These are phyloP conservation scores for Salmacisia buchloeana DNA, from an alignment of 1,284 basidiomycete genomes.

Conservation along the genomic window DNA sequence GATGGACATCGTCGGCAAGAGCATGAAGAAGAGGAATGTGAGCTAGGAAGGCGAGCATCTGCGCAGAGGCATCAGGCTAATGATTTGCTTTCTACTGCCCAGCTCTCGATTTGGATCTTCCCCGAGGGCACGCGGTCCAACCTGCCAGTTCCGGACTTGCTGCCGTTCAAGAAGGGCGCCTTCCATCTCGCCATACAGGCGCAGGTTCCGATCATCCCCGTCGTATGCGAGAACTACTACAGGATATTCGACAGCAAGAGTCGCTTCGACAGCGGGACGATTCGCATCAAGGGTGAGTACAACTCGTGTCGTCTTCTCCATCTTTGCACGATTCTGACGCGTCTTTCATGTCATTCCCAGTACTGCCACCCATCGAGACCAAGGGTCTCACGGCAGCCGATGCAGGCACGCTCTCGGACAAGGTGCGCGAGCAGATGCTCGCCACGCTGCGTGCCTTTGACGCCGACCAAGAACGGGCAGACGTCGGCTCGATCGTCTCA, in stretches of 20 bases:
- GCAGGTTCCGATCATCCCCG: constrained; percentile 68
- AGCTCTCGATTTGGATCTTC: constrained; percentile 59
- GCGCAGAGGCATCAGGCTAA: no score
- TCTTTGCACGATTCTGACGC: constrained; percentile 7
- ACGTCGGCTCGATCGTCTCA: constrained; percentile 56
- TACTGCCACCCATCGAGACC: constrained; percentile 72
- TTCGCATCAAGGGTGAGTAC: constrained; percentile 70
- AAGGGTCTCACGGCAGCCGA: constrained; percentile 64
- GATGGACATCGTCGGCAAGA: constrained; percentile 69
- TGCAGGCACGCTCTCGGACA: constrained; percentile 61
- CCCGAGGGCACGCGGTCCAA: constrained; percentile 55
- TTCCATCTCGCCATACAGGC: constrained; percentile 92
- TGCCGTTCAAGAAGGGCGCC: constrained; percentile 95
- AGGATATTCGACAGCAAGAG: constrained; percentile 64
- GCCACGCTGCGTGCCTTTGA: constrained; percentile 21
- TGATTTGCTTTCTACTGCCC: no score
- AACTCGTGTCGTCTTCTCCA: constrained; percentile 11
- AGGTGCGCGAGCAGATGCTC: constrained; percentile 54
- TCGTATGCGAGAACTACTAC: constrained; percentile 93
- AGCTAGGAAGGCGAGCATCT: constrained; percentile 23
- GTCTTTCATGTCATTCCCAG: constrained; percentile 51
- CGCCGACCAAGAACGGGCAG: constrained; percentile 28
- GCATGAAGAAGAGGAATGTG: constrained; percentile 66
- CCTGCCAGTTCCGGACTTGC: constrained; percentile 45
- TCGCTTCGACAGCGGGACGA: constrained; percentile 68